These are phyloP conservation scores for Shiraia sp. DNA, from an alignment of 2,329 filamentous ascomycete species.

Conservation along the genomic window DNA sequence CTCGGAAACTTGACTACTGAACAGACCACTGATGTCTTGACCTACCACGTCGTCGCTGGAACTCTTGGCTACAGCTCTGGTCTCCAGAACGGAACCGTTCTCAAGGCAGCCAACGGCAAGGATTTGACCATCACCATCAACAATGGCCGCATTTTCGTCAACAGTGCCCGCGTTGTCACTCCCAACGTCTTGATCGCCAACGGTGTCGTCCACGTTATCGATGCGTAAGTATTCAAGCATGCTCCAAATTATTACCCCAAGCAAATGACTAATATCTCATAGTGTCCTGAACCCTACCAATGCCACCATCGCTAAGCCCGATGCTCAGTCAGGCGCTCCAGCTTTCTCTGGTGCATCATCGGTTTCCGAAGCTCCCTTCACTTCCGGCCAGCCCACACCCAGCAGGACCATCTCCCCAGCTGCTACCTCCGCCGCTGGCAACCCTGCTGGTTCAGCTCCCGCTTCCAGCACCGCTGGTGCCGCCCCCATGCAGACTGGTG, in stretches of 20 bases:
- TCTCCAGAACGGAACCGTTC: constrained; percentile 47
- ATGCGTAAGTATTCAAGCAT: constrained; percentile 44
- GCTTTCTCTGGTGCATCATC: constrained; percentile 59
- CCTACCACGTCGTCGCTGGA: constrained; percentile 66
- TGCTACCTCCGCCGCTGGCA: constrained; percentile 24
- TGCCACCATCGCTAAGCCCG: constrained; percentile 49
- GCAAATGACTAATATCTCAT: background rate
- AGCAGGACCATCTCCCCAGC: constrained; percentile 47
- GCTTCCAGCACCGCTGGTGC: constrained; percentile 19
- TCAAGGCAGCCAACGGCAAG: constrained; percentile 44
- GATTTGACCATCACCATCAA: constrained; percentile 47
- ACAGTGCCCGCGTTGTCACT: constrained; percentile 48
- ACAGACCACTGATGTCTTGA: constrained; percentile 58
- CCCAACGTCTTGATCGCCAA: constrained; percentile 50
- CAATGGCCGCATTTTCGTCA: constrained; percentile 47
- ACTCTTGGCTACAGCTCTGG: constrained; percentile 58
- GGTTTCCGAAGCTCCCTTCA: constrained; percentile 57
- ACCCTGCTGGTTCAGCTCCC: constrained; percentile 23
- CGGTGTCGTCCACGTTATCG: constrained; percentile 57
- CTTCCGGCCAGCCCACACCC: constrained; percentile 55
- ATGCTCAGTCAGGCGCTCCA: constrained; percentile 52
- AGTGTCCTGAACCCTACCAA: constrained; percentile 60
- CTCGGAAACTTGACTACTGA: constrained; percentile 52
- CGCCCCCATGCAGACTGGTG: constrained; percentile 42
- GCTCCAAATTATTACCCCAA: background rate